These are phyloP conservation scores for Suillus luteus DNA, from an alignment of 768 basidiomycete genomes.

Conservation along the genomic window DNA sequence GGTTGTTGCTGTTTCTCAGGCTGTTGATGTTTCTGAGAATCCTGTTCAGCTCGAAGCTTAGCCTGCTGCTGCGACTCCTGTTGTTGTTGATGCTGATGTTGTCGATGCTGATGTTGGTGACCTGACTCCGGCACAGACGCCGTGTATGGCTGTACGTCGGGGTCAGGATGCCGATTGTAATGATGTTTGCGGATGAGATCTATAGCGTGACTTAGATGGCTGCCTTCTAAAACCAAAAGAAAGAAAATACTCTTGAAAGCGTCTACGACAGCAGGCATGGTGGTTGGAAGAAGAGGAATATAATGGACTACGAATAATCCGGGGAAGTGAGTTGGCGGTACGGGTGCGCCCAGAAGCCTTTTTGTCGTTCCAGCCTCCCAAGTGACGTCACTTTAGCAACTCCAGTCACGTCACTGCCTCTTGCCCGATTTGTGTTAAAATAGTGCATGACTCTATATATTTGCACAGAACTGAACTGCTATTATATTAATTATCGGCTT, in stretches of 20 bases:
- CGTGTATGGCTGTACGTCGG: constrained; percentile 30
- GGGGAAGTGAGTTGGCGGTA: constrained; percentile 8
- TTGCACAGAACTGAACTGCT: not conserved
- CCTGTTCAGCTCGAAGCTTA: constrained; percentile 31
- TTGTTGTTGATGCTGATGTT: constrained; percentile 38
- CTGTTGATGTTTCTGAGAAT: constrained; percentile 23
- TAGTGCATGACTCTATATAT: not conserved
- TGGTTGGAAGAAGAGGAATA: constrained; percentile 17
- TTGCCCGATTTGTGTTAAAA: constrained; percentile 12
- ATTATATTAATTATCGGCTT: constrained; percentile 13
- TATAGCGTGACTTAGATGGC: constrained; percentile 32
- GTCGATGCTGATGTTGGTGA: constrained; percentile 24
- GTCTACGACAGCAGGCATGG: constrained; percentile 78
- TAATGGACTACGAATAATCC: not conserved
- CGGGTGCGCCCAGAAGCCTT: constrained; percentile 25
- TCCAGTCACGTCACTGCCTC: constrained; percentile 16
- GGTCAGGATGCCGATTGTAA: constrained; percentile 50
- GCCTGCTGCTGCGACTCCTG: constrained; percentile 37
- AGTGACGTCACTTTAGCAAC: constrained; percentile 32
- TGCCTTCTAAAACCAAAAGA: constrained; percentile 12
- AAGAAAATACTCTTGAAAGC: constrained; percentile 75
- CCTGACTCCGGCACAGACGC: constrained; percentile 21
- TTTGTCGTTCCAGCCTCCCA: constrained; percentile 33
- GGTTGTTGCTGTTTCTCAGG: constrained; percentile 24
- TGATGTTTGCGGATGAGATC: constrained; percentile 81